phyloP scores from a whole-genome alignment of 2,329 filamentous ascomycete species.

The Whalleya microplaca region DNA sequence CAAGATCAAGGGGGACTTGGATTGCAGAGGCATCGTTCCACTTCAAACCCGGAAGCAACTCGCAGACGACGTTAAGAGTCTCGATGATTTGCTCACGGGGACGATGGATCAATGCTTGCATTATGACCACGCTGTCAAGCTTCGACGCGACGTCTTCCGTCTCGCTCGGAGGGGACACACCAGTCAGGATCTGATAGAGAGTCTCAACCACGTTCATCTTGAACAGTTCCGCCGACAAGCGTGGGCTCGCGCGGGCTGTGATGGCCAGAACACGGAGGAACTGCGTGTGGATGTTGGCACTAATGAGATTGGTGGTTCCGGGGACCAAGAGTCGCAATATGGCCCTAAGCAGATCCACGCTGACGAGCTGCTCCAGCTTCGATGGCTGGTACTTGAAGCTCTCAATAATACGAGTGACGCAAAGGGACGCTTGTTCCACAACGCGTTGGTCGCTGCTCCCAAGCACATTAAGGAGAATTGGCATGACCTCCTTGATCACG shows the following conservation, averaged over 20 bases:
- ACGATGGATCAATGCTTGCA: slow-evolving; percentile 96
- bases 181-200: slow-evolving; percentile 94
- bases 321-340: slow-evolving; percentile 87
- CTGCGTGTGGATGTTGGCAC: slow-evolving; percentile 92
- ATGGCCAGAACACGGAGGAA: slow-evolving; percentile 92
- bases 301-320: slow-evolving; percentile 93
- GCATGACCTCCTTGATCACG: slow-evolving; percentile 95
- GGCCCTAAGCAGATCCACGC: slow-evolving; percentile 81
- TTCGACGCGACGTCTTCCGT: slow-evolving; percentile 79
- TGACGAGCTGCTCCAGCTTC: slow-evolving; percentile 91
- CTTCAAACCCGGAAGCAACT: slow-evolving; percentile 79
- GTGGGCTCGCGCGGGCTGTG: slow-evolving; percentile 85
- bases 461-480: slow-evolving; percentile 86
- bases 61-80: slow-evolving; percentile 96
- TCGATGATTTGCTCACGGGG: slow-evolving; percentile 96
- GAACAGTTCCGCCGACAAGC: slow-evolving; percentile 84
- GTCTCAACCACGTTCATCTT: slow-evolving; percentile 98
- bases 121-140: slow-evolving; percentile 95
- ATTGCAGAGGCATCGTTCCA: slow-evolving; percentile 50
- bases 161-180: slow-evolving; percentile 85
- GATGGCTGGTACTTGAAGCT: slow-evolving; percentile 89
- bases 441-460: slow-evolving; percentile 94
- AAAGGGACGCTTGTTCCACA: slow-evolving; percentile 93
- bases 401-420: slow-evolving; percentile 93
- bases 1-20: slow-evolving; percentile 34